Conservation (phyloP, 2,329 filamentous ascomycete species). For the Septoria linicola region DNA sequence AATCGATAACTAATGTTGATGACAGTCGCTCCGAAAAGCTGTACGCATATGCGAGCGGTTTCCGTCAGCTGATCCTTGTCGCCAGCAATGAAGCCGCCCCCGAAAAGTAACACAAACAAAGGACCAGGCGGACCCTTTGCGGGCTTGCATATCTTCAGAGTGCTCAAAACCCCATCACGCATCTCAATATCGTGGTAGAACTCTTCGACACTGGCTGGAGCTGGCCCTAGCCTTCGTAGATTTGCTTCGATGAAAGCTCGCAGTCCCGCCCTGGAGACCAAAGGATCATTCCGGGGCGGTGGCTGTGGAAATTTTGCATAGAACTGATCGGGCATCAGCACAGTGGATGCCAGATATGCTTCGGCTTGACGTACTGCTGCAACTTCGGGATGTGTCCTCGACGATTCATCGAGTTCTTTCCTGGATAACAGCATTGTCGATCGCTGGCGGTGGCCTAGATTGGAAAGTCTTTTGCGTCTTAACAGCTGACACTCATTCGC, state of each 20-base stretch:
- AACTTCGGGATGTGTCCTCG: slow-evolving; percentile 22
- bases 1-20: slow-evolving; percentile 48
- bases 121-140: slow-evolving; percentile 20
- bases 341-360: background rate
- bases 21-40: slow-evolving; percentile 42
- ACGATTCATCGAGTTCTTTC: slow-evolving; percentile 17
- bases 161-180: slow-evolving; percentile 39
- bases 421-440: slow-evolving; percentile 18
- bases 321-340: slow-evolving; percentile 19
- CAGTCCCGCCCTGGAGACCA: slow-evolving; percentile 13
- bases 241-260: slow-evolving; percentile 11
- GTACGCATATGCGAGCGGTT: slow-evolving; percentile 29
- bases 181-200: slow-evolving; percentile 42
- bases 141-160: slow-evolving; percentile 38
- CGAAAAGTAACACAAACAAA: slow-evolving; percentile 32
- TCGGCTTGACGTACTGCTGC: slow-evolving; percentile 12
- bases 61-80: slow-evolving; percentile 30
- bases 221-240: slow-evolving; percentile 21
- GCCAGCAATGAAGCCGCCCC: slow-evolving; percentile 34
- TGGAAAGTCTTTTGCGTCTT: background rate
- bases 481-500: background rate
- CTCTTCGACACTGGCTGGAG: slow-evolving; percentile 24
- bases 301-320: slow-evolving; percentile 16
- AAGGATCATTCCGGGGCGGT: slow-evolving; percentile 10
- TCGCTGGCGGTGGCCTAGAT: background rate